phyloP scores from a whole-genome alignment of 352 stramenopile genomes.

The Globisporangium irregulare region DNA sequence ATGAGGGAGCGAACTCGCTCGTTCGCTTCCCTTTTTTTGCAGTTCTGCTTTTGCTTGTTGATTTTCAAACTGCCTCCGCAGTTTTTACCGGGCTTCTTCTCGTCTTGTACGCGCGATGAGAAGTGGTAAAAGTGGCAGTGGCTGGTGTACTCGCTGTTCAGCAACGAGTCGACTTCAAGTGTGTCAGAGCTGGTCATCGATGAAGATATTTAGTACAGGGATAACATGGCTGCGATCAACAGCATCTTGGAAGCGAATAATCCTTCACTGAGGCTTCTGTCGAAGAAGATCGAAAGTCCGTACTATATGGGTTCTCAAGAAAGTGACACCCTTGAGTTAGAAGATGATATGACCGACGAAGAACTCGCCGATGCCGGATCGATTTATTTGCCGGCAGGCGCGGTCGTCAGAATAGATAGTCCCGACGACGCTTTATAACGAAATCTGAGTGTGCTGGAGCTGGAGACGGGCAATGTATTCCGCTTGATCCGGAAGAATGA shows the following conservation, averaged over 20 bases:
- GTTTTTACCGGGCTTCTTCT: background rate
- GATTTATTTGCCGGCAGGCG: background rate
- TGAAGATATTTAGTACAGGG: too few species aligned
- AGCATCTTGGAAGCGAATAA: background rate
- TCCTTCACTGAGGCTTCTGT: background rate
- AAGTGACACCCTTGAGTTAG: background rate
- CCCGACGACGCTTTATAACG: too few species aligned
- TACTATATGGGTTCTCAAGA: background rate
- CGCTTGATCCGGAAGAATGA: background rate
- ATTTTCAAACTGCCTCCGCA: too few species aligned
- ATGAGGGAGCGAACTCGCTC: too few species aligned
- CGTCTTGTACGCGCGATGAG: background rate
- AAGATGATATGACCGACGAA: background rate
- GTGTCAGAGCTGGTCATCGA: too few species aligned
- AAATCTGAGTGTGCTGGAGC: background rate
- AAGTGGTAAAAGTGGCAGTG: background rate
- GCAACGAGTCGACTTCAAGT: too few species aligned
- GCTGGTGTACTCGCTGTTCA: background rate
- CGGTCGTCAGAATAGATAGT: background rate
- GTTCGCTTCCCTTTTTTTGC: too few species aligned
- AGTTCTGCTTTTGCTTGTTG: too few species aligned
- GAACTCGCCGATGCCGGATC: background rate
- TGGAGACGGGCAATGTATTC: background rate
- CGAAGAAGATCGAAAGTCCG: background rate
- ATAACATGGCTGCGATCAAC: background rate